Evolutionary conservation across 306 rosid species (phyloP).

Genomic region (Citrullus amarus): DNA sequence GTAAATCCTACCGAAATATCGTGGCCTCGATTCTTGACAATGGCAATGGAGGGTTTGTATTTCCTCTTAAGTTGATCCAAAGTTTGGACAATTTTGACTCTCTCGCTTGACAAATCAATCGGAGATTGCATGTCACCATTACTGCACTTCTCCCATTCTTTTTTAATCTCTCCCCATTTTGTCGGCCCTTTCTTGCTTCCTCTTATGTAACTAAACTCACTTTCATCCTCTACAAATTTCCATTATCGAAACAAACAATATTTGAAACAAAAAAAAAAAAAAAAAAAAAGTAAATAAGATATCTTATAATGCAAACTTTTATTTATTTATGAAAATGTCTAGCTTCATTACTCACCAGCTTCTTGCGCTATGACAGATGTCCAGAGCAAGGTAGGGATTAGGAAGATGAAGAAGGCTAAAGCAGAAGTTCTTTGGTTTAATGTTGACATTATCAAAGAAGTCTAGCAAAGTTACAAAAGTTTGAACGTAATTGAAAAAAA

Average conservation of each 20-base stretch:
- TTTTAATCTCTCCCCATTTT: constrained; percentile 16
- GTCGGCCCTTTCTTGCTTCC: constrained; percentile 16
- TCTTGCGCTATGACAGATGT: constrained; percentile 34
- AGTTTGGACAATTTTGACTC: constrained; percentile 20
- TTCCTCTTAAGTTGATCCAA: constrained; percentile 19
- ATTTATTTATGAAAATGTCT: no score
- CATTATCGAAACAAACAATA: neutral
- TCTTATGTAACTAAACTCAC: constrained; percentile 11
- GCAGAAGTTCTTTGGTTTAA: neutral
- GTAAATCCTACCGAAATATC: constrained; percentile 36
- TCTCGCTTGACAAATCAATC: constrained; percentile 31
- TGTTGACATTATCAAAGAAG: neutral
- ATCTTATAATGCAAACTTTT: no score
- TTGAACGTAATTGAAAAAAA: neutral
- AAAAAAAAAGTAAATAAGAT: no score
- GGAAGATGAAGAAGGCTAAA: neutral
- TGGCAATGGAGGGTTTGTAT: constrained; percentile 39
- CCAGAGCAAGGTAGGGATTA: neutral
- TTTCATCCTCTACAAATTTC: constrained; percentile 14
- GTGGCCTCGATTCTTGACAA: constrained; percentile 48
- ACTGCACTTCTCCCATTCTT: constrained; percentile 47
- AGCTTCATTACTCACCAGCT: constrained; percentile 32
- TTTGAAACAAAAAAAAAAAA: no score
- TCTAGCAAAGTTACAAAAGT: neutral
- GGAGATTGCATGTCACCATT: constrained; percentile 56